Percentiles rank a stretch among this genome's conserved stretches.
Evolutionary conservation across 495 filamentous ascomycete species (phyloP).

Genomic region (Hypomontagnella monticulosa): DNA sequence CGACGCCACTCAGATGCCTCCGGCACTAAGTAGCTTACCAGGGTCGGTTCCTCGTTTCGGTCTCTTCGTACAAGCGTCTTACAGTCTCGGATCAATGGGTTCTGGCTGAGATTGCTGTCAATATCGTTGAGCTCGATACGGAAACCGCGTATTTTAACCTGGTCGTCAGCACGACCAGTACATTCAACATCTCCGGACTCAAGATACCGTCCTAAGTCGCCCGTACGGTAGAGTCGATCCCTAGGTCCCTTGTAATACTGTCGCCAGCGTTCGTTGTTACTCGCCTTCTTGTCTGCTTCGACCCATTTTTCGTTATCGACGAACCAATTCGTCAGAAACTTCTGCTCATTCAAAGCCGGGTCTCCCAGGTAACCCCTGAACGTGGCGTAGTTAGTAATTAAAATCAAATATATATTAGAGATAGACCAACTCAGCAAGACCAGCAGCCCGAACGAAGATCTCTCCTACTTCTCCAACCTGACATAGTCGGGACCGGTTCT

Average conservation of each 20-base stretch:
- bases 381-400: not conserved
- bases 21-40: conserved; percentile 93
- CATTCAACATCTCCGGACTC: conserved; percentile 78
- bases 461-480: conserved; percentile 85
- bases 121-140: conserved; percentile 95
- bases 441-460: conserved; percentile 87
- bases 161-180: conserved; percentile 83
- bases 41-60: conserved; percentile 86
- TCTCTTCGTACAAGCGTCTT: conserved; percentile 88
- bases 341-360: conserved; percentile 73
- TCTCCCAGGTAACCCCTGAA: conserved; percentile 75
- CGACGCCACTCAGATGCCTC: conserved; percentile 75
- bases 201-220: conserved; percentile 81
- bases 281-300: conserved; percentile 66
- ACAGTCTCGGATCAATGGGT: conserved; percentile 85
- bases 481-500: conserved; percentile 76
- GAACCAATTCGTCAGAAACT: conserved; percentile 93
- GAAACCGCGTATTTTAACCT: conserved; percentile 96
- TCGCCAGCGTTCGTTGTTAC: conserved; percentile 74
- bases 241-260: conserved; percentile 82
- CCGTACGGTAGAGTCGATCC: conserved; percentile 86
- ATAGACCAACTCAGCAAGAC: conserved; percentile 73
- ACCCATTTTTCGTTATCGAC: conserved; percentile 78
- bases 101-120: conserved; percentile 81
- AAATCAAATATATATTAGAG: not conserved